phyloP scores from a whole-genome alignment of 352 stramenopile species.

The Phytophthora melonis region DNA sequence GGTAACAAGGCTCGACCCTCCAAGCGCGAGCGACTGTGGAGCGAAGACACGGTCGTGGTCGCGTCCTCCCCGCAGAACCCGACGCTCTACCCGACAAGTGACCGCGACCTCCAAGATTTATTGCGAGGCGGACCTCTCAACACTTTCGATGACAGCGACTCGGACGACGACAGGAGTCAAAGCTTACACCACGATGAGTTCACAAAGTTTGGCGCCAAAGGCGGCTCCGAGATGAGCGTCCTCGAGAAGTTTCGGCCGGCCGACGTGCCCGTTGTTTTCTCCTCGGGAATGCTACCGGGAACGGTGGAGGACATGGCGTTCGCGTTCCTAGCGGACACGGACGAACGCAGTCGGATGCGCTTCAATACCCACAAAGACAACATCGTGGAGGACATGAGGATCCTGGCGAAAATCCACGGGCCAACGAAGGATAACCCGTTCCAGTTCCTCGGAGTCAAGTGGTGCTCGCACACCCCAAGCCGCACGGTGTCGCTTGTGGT shows the following conservation, averaged over 20 bases:
- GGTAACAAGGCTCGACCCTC: not conserved
- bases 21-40: slow-evolving; percentile 42
- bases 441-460: slow-evolving; percentile 62
- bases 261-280: slow-evolving; percentile 44
- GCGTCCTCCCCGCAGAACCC: slow-evolving; percentile 34
- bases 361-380: slow-evolving; percentile 35
- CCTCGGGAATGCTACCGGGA: slow-evolving; percentile 40
- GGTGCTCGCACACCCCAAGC: slow-evolving; percentile 32
- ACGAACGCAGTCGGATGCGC: slow-evolving; percentile 27
- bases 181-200: slow-evolving; percentile 34
- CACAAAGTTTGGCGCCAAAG: slow-evolving; percentile 40
- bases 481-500: slow-evolving; percentile 40
- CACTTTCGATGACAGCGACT: slow-evolving; percentile 35
- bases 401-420: slow-evolving; percentile 31
- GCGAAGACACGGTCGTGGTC: slow-evolving; percentile 48
- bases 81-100: slow-evolving; percentile 32
- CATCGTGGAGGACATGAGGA: slow-evolving; percentile 30
- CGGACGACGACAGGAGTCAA: slow-evolving; percentile 20
- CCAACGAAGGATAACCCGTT: slow-evolving; percentile 46
- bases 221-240: slow-evolving; percentile 36
- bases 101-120: slow-evolving; percentile 25
- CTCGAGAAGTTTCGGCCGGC: slow-evolving; percentile 43
- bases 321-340: slow-evolving; percentile 47
- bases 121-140: slow-evolving; percentile 9
- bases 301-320: slow-evolving; percentile 58